Conservation (phyloP, 305 asterid genomes). For the Fraxinus ornus region DNA sequence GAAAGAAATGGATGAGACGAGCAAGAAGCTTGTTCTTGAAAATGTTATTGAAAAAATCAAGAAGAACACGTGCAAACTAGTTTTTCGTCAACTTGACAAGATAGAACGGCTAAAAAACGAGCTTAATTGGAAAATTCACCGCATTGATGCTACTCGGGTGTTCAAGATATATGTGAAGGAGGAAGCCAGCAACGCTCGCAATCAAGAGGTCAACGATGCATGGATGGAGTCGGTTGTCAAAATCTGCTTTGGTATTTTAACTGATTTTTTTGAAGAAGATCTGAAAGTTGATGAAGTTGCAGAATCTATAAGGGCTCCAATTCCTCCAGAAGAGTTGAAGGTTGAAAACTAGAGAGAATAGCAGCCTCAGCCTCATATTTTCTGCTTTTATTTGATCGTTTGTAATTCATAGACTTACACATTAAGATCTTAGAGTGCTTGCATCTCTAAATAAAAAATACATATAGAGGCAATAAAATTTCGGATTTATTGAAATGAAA, state of each 20-base stretch:
- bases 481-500: too few species aligned
- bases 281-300: neutral
- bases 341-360: neutral
- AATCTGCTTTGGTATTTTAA: conserved; percentile 5
- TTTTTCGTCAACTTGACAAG: conserved; percentile 19
- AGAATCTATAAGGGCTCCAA: neutral
- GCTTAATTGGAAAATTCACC: conserved; percentile 26
- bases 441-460: too few species aligned
- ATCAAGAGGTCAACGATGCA: neutral
- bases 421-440: too few species aligned
- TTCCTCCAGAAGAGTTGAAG: neutral
- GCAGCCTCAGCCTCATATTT: neutral
- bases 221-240: conserved; percentile 24
- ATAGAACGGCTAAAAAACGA: conserved; percentile 12
- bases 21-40: conserved; percentile 10
- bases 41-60: conserved; percentile 21
- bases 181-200: neutral
- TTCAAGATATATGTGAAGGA: neutral
- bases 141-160: conserved; percentile 29
- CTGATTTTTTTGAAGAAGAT: neutral
- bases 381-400: neutral
- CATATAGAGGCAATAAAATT: too few species aligned
- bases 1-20: neutral
- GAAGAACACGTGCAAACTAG: conserved; percentile 26
- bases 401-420: neutral